phyloP scores from a whole-genome alignment of 75 land plant genomes.

The Azolla pinnata region DNA sequence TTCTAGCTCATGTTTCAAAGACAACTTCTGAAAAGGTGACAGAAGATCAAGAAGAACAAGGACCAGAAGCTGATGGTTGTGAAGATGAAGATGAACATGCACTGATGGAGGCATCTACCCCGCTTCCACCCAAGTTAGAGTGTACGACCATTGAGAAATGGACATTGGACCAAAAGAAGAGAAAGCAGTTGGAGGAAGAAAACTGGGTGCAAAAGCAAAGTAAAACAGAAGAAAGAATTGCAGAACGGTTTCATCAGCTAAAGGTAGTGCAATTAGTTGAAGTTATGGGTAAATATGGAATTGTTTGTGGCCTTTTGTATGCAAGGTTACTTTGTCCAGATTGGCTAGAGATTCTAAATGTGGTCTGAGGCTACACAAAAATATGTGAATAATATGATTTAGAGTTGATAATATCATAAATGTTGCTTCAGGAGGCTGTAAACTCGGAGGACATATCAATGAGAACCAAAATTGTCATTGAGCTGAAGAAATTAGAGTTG shows the following conservation, averaged over 20 bases:
- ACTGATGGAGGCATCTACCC: constrained; percentile 8
- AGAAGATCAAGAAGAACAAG: not conserved
- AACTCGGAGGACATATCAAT: constrained; percentile 81
- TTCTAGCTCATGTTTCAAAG: too few relatives aligned
- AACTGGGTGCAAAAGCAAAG: constrained; percentile 70
- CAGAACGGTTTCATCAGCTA: constrained; percentile 42
- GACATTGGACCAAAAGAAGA: constrained; percentile 59
- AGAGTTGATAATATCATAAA: not conserved
- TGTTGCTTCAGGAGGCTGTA: constrained; percentile 56
- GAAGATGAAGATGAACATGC: constrained; percentile 1
- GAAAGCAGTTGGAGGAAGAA: constrained; percentile 46
- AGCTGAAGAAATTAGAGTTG: constrained; percentile 89
- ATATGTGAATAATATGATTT: constrained; percentile 4
- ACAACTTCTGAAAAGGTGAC: too few relatives aligned
- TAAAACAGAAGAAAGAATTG: constrained; percentile 58
- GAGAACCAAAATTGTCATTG: constrained; percentile 97
- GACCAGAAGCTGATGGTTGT: not conserved
- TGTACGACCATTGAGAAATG: constrained; percentile 83
- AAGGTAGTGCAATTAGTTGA: too few relatives aligned
- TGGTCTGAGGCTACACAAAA: too few relatives aligned
- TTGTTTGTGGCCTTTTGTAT: too few relatives aligned
- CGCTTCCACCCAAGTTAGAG: constrained; percentile 33
- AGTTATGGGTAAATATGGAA: too few relatives aligned
- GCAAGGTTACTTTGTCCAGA: too few relatives aligned
- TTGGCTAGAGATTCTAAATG: too few relatives aligned